Evolutionary conservation across 78 protist genomes (phyloP).

Genomic region (Dictyostelium discoideum): DNA sequence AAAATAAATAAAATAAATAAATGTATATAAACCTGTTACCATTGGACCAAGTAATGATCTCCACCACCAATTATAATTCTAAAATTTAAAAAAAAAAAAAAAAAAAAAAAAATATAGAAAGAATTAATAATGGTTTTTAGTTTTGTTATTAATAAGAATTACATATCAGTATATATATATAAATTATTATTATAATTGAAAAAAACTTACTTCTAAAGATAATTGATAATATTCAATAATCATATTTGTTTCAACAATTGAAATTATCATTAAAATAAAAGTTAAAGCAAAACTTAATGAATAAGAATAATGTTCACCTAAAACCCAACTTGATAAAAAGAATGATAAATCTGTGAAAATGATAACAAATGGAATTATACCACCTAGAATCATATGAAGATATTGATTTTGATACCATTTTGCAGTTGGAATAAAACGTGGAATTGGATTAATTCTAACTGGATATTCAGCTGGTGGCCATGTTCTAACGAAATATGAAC

Average conservation of each 20-base stretch:
- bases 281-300: constrained; percentile 1
- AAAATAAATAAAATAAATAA: constrained; percentile 32
- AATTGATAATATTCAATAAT: constrained; percentile 47
- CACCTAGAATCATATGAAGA: neutral
- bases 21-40: constrained; percentile 39
- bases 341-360: constrained; percentile 9
- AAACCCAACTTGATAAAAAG: neutral
- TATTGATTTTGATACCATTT: constrained; percentile 38
- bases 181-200: too few species aligned
- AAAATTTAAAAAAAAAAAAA: neutral
- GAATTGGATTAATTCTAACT: constrained; percentile 43
- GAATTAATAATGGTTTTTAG: too few species aligned
- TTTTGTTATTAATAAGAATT: too few species aligned
- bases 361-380: constrained; percentile 24
- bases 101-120: too few species aligned
- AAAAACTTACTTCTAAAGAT: constrained; percentile 48
- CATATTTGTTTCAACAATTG: constrained; percentile 34
- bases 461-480: constrained; percentile 84
- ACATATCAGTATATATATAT: too few species aligned
- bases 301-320: neutral
- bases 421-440: constrained; percentile 51
- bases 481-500: constrained; percentile 58
- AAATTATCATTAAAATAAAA: constrained; percentile 17
- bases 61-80: constrained; percentile 83
- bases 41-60: constrained; percentile 69